Conservation (phyloP, 2,329 filamentous ascomycete genomes). For the Beauveria scarabaeidicola region DNA sequence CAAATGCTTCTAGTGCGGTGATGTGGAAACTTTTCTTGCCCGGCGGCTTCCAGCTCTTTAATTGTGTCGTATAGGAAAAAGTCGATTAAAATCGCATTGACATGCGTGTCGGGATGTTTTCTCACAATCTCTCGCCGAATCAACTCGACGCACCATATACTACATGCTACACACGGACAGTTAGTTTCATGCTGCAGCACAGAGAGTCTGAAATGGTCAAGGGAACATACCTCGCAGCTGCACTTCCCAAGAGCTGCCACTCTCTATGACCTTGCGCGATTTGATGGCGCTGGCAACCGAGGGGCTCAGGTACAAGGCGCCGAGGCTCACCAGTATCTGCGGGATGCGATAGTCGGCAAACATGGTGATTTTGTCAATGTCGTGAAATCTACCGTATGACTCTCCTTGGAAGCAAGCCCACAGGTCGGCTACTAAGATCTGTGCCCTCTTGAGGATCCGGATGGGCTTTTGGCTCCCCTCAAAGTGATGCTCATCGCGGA, state of each 20-base stretch:
- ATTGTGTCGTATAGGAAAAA: slow-evolving; percentile 95
- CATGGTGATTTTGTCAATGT: slow-evolving; percentile 96
- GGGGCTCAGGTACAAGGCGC: slow-evolving; percentile 78
- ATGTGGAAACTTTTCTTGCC: slow-evolving; percentile 57
- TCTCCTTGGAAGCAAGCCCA: slow-evolving; percentile 92
- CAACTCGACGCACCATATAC: slow-evolving; percentile 92
- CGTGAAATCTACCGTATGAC: slow-evolving; percentile 69
- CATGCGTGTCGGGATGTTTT: slow-evolving; percentile 58
- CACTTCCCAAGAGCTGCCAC: slow-evolving; percentile 71
- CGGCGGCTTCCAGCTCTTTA: slow-evolving; percentile 67
- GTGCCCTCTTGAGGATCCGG: slow-evolving; percentile 83
- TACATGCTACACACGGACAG: slow-evolving; percentile 52
- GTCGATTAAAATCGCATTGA: slow-evolving; percentile 90
- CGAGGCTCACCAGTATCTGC: slow-evolving; percentile 78
- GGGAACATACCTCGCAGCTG: slow-evolving; percentile 63
- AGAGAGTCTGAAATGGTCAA: fast-evolving
- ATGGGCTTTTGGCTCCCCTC: slow-evolving; percentile 61
- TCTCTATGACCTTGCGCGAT: slow-evolving; percentile 54
- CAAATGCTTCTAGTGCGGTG: slow-evolving; percentile 90
- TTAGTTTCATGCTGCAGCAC: not conserved
- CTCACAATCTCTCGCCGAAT: slow-evolving; percentile 72
- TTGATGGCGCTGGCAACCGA: slow-evolving; percentile 64
- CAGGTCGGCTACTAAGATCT: slow-evolving; percentile 90
- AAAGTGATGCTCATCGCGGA: slow-evolving; percentile 72
- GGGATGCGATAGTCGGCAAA: slow-evolving; percentile 97